A percentile compares a stretch with the other conserved stretches of the same genome.
These are phyloP conservation scores for Hypocrella siamensis DNA, from an alignment of 2,329 filamentous ascomycete genomes.

Conservation along the genomic window DNA sequence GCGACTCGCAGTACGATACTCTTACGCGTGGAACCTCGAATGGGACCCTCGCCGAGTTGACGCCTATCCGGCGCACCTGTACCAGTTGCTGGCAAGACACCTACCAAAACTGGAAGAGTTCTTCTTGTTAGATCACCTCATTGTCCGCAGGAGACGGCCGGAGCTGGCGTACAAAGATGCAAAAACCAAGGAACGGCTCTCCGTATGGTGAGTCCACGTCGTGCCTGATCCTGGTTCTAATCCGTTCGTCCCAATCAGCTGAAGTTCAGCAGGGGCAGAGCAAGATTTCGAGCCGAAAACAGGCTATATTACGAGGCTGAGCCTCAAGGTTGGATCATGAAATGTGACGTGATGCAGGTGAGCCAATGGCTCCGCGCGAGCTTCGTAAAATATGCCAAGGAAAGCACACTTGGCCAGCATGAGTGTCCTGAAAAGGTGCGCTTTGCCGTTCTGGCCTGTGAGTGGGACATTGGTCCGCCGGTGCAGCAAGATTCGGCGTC, in stretches of 20 bases:
- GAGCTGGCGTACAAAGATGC: background rate
- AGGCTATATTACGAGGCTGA: slow-evolving; percentile 18
- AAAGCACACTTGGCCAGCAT: slow-evolving; percentile 16
- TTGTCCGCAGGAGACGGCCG: slow-evolving; percentile 14
- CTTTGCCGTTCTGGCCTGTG: slow-evolving; percentile 25
- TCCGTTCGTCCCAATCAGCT: background rate
- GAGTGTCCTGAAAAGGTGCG: slow-evolving; percentile 18
- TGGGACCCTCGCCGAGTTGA: slow-evolving; percentile 8
- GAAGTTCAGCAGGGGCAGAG: background rate
- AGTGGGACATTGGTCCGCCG: slow-evolving; percentile 17
- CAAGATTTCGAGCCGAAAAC: slow-evolving; percentile 3
- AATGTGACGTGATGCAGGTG: slow-evolving; percentile 18
- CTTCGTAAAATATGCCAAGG: slow-evolving; percentile 21
- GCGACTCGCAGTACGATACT: slow-evolving; percentile 25
- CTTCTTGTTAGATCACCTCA: slow-evolving; percentile 28
- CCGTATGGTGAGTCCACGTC: background rate
- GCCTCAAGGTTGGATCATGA: slow-evolving; percentile 17
- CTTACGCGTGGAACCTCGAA: slow-evolving; percentile 22
- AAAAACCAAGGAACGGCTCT: background rate
- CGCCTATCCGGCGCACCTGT: slow-evolving; percentile 23
- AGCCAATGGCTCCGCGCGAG: slow-evolving; percentile 21
- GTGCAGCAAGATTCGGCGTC: too few relatives aligned
- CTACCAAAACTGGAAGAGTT: slow-evolving; percentile 25
- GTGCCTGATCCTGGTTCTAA: background rate
- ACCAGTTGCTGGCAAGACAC: slow-evolving; percentile 25